These are phyloP conservation scores for Oidiodendron maius DNA, from an alignment of 495 filamentous ascomycete genomes.

Conservation along the genomic window DNA sequence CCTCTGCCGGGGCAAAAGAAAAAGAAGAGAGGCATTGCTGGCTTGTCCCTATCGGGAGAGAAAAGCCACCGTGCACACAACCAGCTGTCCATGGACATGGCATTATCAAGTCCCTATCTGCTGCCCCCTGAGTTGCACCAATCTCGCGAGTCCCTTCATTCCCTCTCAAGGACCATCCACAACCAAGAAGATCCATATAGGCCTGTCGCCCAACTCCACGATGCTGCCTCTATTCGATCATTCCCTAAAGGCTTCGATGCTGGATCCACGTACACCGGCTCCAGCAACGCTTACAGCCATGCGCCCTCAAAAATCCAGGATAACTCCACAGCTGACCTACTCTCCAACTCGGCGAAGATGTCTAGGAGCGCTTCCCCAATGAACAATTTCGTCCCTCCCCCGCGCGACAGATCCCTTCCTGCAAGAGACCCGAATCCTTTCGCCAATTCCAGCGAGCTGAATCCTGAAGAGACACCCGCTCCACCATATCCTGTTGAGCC, in stretches of 20 bases:
- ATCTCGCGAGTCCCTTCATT: constrained; percentile 81
- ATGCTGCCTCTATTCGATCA: constrained; percentile 54
- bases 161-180: constrained; percentile 65
- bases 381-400: constrained; percentile 15
- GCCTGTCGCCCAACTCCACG: constrained; percentile 57
- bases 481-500: constrained; percentile 20
- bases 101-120: constrained; percentile 78
- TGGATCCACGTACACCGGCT: constrained; percentile 58
- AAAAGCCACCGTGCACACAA: constrained; percentile 48
- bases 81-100: constrained; percentile 81
- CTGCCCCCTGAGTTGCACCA: constrained; percentile 73
- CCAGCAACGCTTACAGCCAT: constrained; percentile 35
- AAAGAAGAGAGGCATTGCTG: background rate
- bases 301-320: constrained; percentile 21
- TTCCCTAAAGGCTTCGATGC: constrained; percentile 32
- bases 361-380: constrained; percentile 11
- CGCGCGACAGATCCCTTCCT: constrained; percentile 20
- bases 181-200: constrained; percentile 79
- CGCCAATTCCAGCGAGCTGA: constrained; percentile 13
- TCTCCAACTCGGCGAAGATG: constrained; percentile 19
- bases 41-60: constrained; percentile 40
- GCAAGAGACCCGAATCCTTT: constrained; percentile 8
- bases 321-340: constrained; percentile 10
- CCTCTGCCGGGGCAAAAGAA: constrained; percentile 28
- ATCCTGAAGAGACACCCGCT: constrained; percentile 1